Evolutionary conservation across 176 grass and related monocot species (phyloP), one percentile per base, ranked within the genome.

Genomic region (Miscanthus lutarioriparius): DNA sequence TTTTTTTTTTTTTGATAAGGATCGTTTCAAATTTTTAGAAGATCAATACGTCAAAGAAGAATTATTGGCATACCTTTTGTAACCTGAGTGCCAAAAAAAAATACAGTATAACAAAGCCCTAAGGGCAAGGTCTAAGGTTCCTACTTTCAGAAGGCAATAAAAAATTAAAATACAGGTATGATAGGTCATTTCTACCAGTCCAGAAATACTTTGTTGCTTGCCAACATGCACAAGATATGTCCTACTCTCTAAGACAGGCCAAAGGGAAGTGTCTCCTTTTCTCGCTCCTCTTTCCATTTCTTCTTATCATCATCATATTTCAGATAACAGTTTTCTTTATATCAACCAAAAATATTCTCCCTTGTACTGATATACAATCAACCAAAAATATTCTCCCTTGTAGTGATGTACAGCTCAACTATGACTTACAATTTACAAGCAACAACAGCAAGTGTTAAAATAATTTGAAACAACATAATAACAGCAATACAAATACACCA

Each of bases 401-500:
- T 51, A 44, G 44, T 47, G 13, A 37, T 76, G 67, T n/a, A 32
- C 49, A 75, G 23, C 25, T 83, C 8, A 74, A 43, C 12, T 72
- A 44, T 25, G 20, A 10, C 73, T 79, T 65, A 37, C 63, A 49
- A 15, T 53, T 69, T 51, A 37, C 44, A 27, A 12, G 44, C 22
- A 76, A 39, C 13, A 76, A 47, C n/a, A 48, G 1, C 8, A 10
- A 4, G 7, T 41, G n/a, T 58, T 25, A 51, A 17, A 28, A 33
- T 33, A 11, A 41, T 35, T 33, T 30, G 48, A 28, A 44, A 59
- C 13, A 27, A 9, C 36, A 76, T 59, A 1, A 13, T 47, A 39
- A 43, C 15, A 61, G 12, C 20, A 80, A 61, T 79, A 88, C 19
- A 88, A 2, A 44, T 82, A 45, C 28, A 22, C 22, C 39, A 77